Evolutionary conservation across 2,329 filamentous ascomycete species (phyloP).

Genomic region (Apiospora koreana): DNA sequence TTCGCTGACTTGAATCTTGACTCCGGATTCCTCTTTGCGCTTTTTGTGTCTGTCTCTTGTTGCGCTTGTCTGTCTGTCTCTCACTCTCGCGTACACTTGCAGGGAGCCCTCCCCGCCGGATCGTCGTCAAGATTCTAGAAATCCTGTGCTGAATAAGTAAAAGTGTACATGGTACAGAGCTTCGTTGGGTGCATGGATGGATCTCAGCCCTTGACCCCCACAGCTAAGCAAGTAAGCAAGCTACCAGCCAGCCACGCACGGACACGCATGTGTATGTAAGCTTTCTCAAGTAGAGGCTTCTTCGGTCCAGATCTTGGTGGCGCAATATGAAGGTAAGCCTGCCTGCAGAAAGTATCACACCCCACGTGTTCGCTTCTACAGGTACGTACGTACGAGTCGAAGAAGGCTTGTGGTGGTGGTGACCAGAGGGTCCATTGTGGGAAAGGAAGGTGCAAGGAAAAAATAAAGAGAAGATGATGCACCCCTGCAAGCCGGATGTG

Average conservation of each 20-base stretch:
- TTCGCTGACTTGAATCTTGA: not conserved
- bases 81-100: not conserved
- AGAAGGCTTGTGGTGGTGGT: not conserved
- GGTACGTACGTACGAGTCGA: not conserved
- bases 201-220: not conserved
- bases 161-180: not conserved
- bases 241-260: not conserved
- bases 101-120: not conserved
- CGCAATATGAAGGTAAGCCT: not conserved
- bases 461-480: not conserved
- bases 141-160: not conserved
- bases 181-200: not conserved
- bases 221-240: not conserved
- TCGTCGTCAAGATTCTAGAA: not conserved
- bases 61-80: no score
- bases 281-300: not conserved
- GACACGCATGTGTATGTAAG: not conserved
- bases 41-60: no score
- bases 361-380: not conserved
- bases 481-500: slow-evolving; percentile 14
- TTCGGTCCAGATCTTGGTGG: not conserved
- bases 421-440: not conserved
- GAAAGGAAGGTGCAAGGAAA: not conserved
- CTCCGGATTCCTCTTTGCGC: not conserved
- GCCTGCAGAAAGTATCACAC: not conserved